Evolutionary conservation across 495 filamentous ascomycete species (phyloP), one percentile per base, ranked within the genome.

Genomic region (Neurospora sp.): DNA sequence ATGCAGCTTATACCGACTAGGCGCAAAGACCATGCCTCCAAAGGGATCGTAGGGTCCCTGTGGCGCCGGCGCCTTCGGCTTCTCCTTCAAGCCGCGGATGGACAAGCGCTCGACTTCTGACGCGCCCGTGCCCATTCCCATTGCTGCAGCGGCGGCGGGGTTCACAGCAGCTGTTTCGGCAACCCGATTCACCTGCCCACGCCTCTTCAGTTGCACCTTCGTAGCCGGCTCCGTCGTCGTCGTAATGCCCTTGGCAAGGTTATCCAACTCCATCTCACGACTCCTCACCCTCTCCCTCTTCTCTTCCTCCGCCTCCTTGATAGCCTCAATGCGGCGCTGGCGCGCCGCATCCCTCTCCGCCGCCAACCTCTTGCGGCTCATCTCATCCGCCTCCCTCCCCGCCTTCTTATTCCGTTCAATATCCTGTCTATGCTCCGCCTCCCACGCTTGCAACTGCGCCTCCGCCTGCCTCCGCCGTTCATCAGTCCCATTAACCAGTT

Each of bases 41-140:
- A 97, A 96, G 2, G 95, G 92, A 86, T 98, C 95, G 80, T 96
- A 98, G 2, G 92, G 90, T 74, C 91, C 90, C 38, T 82, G 81
- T 7, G 81, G 76, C 12, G 71, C 74, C 12, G 77, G 73, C 41
- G 77, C 74, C 73, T 81, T 80, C 42, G 75, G 77, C 78, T 86
- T 87, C 77, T 90, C 90, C 80, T 91, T 94, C 72, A 97, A 87
- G 5, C 94, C 94, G 75, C 92, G 90, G 80, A 97, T 93, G 18
- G 84, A 85, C 69, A 92, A 81, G 37, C 83, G 80, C 6, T 84
- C 83, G 42, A 82, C 83, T 20, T 80, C 79, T 0, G 72, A 66
- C 6, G 54, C 20, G 10, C 49, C 49, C 46, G n/a, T 49, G 5
- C 20, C 49, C 49, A 60, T 60, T 20, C 44, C 44, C 18, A 9